These are phyloP conservation scores for Globisporangium emineosum DNA, from an alignment of 352 stramenopile genomes.

Conservation along the genomic window DNA sequence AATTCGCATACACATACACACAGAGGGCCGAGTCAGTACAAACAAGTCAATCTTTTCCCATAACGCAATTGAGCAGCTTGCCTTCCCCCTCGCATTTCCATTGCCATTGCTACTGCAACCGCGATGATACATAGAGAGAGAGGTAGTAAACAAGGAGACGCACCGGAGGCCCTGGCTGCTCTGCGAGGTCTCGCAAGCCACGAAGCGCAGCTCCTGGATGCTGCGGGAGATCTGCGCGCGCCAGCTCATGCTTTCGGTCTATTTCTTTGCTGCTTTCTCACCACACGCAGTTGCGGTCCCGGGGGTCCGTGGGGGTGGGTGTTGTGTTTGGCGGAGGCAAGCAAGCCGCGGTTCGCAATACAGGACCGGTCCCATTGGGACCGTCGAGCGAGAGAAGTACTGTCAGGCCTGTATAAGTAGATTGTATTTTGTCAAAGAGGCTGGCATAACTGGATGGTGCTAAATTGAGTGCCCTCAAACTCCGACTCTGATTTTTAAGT, in stretches of 20 bases:
- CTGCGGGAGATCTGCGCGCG: constrained; percentile 85
- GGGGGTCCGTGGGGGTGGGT: no score
- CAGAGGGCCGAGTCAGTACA: constrained; percentile 14
- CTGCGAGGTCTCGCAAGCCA: constrained; percentile 81
- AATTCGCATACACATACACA: background rate
- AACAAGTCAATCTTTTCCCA: background rate
- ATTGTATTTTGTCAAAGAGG: no score
- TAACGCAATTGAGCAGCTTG: background rate
- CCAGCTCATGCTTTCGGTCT: constrained; percentile 67
- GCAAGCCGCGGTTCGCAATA: background rate
- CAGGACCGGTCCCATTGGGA: no score
- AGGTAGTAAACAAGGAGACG: constrained; percentile 13
- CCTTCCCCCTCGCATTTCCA: background rate
- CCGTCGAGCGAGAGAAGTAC: no score
- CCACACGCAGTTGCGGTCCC: constrained; percentile 4
- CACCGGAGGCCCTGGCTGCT: constrained; percentile 80
- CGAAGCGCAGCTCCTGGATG: constrained; percentile 83
- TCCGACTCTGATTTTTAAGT: no score
- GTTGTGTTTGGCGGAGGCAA: no score
- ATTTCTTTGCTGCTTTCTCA: constrained; percentile 11
- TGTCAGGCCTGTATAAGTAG: no score
- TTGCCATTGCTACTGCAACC: background rate
- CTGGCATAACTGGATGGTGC: no score
- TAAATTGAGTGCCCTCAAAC: no score
- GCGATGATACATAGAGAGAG: background rate